Evolutionary conservation across 176 grass and related monocot genomes (phyloP), one percentile per base, ranked within the genome.

Genomic region (Aegilops umbellulata): DNA sequence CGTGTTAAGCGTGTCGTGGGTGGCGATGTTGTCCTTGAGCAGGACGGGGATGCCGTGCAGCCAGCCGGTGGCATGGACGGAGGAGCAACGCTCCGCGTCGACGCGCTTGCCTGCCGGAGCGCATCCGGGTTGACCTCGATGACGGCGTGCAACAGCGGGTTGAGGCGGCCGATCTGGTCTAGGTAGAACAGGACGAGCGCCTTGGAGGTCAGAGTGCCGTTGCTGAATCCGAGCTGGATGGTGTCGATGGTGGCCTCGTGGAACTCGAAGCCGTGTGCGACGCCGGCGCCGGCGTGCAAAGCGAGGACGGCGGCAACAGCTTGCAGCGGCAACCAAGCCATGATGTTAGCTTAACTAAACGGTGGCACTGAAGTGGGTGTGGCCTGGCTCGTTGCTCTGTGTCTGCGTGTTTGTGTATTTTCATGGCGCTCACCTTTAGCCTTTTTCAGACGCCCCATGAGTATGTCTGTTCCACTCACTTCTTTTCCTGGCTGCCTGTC

Each of bases 61-160:
- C 27, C 14, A 41, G 6, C 66, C 64, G 65, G 57, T 22, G 44
- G 4, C 22, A 2, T 4, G 34, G 3, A 35, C 15, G 12, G 42
- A 19, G 13, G 36, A 38, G 36, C 36, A 8, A 8, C 87, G 67
- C 61, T 86, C 60, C 0, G 76, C 31, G 32, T 90, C 90, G 24
- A 87, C 82, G 1, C 7, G 72, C 79, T 47, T 41, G 9, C 88
- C 76, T 84, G 80, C 34, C 3, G 22, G 57, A 87, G 82, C 60
- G 81, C 91, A 60, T 90, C 91, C 0, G 86, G 88, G 77, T 91
- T 92, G n/a, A 91, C 86, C 85, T 95, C 87, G 44, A 95, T 87
- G 77, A 95, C 84, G 61, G 94, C 91, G 36, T 10, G 94, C 26
- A 95, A 81, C 3, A 86, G 62, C 9, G 79, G 82, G 79, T 93